phyloP scores from a whole-genome alignment of 768 basidiomycete genomes.

The Podaxis sp. region DNA sequence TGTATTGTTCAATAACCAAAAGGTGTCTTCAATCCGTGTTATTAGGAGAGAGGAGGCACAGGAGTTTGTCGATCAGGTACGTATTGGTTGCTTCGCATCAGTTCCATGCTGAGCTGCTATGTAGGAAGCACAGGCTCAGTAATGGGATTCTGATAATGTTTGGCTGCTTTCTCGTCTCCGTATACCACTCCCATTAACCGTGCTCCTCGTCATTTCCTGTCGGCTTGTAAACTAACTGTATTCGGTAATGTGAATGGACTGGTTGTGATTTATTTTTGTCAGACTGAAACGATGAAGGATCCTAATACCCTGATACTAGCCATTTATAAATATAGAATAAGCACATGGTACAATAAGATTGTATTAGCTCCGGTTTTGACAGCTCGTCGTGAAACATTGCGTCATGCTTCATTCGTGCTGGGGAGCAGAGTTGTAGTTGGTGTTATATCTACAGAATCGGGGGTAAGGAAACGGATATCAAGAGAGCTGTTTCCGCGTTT shows the following conservation, averaged over 20 bases:
- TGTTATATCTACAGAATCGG: background rate
- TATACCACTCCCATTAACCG: too few relatives aligned
- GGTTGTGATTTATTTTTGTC: too few relatives aligned
- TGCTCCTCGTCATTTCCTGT: background rate
- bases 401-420: background rate
- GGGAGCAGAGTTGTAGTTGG: background rate
- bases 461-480: background rate
- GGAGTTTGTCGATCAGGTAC: slow-evolving; percentile 89
- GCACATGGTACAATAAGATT: too few relatives aligned
- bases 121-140: slow-evolving; percentile 30
- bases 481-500: background rate
- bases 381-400: background rate
- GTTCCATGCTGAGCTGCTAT: background rate
- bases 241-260: background rate
- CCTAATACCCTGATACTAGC: too few relatives aligned
- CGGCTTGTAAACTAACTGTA: background rate
- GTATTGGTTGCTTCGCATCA: slow-evolving; percentile 13
- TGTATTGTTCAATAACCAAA: slow-evolving; percentile 93
- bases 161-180: background rate
- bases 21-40: slow-evolving; percentile 82
- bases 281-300: too few relatives aligned
- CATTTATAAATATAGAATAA: too few relatives aligned
- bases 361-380: background rate
- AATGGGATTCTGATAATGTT: background rate
- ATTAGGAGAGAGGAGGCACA: slow-evolving; percentile 90